Evolutionary conservation across 2,329 filamentous ascomycete species (phyloP), one percentile per base, ranked within the genome.

Genomic region (Purpureocillium lavendulum): DNA sequence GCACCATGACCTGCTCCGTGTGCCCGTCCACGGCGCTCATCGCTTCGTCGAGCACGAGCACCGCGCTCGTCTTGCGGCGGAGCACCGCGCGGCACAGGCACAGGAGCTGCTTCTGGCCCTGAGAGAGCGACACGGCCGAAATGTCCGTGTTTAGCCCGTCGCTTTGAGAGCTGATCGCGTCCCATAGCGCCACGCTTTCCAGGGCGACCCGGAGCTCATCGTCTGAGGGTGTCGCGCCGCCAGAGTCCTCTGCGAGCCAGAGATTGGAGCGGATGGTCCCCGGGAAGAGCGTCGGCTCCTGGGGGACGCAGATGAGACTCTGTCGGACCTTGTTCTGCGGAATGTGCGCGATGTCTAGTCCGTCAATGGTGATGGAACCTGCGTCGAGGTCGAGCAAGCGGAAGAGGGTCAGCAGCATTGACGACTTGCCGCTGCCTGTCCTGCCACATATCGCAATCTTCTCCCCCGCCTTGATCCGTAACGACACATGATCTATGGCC

Each of bases 231-330:
- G 29, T 12, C n/a, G 12, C n/a, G 29, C 29, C 13, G 11, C 12
- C n/a, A 6, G 7, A 7, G 29, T 30, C 31, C 9, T 7, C 15
- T 21, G n/a, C 11, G 13, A n/a, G 15, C 12, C 13, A 2, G 36
- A 28, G 16, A 26, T 42, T 48, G 3, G 49, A 36, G 9, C 51
- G 53, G 36, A 66, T 57, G 2, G 57, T 61, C 21, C 60, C 65
- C 1, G 61, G 61, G 3, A 74, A 51, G 46, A 74, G 67, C 9
- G 70, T 61, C 0, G 68, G 52, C 8, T 76, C 70, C 50, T 77
- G 73, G 1, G 73, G 66, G 2, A 76, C 49, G 13, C 65, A 64
- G 34, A 69, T 67, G 31, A 76, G 52, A 7, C 60, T 62, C 15
- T 61, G 51, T 4, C 71, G 66, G 1, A 75, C 54, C 1, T 51